Conservation (phyloP, 345 rosid species). For the Eucalyptus camaldulensis region DNA sequence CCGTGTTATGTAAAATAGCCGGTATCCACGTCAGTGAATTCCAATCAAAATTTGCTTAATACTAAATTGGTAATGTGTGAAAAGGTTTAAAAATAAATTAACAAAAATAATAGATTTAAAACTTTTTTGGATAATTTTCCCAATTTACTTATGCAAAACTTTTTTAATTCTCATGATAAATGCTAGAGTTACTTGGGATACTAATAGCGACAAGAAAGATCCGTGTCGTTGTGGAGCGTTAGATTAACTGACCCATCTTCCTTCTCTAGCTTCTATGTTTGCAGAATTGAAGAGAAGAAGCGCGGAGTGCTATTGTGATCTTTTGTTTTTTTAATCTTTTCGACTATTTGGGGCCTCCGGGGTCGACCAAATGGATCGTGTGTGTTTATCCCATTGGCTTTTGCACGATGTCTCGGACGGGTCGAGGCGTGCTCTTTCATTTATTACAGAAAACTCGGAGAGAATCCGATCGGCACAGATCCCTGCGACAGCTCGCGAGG, state of each 20-base stretch:
- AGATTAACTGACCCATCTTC: background rate
- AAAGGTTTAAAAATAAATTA: rapidly evolving
- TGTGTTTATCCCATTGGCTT: background rate
- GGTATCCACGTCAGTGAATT: rapidly evolving
- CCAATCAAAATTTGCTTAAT: rapidly evolving
- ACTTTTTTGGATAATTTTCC: no score
- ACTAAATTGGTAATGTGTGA: no score
- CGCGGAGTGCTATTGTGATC: background rate
- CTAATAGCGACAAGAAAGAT: background rate
- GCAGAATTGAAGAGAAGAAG: background rate
- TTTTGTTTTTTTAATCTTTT: background rate
- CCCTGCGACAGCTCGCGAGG: background rate
- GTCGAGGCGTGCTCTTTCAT: background rate
- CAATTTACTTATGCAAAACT: background rate
- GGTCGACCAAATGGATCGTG: background rate
- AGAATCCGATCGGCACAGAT: background rate
- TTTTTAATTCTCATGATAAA: background rate
- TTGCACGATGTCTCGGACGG: background rate
- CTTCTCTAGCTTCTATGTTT: background rate
- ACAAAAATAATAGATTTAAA: rapidly evolving
- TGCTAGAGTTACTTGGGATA: background rate
- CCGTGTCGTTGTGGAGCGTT: background rate
- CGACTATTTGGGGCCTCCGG: background rate
- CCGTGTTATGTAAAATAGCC: rapidly evolving
- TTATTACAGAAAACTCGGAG: background rate